Evolutionary conservation across 257 asterid genomes (phyloP).

Genomic region (Ajuga chamaepitys): DNA sequence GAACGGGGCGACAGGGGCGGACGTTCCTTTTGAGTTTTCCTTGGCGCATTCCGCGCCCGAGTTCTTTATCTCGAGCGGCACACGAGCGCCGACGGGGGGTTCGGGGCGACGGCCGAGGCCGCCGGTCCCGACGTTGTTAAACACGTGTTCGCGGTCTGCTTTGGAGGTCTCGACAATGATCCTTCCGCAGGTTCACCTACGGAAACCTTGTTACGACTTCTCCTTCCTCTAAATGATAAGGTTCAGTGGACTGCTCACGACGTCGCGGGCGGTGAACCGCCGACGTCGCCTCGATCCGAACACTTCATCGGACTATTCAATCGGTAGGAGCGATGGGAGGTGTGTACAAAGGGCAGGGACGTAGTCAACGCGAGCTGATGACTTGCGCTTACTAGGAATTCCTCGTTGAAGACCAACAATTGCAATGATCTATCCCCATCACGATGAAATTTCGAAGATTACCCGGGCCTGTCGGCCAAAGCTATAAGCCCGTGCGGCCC

Average conservation of each 20-base stretch:
- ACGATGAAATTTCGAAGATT: conserved; percentile 55
- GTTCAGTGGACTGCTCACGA: conserved; percentile 32
- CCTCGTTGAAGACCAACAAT: conserved; percentile 29
- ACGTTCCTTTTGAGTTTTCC: too few relatives aligned
- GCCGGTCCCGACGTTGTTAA: too few relatives aligned
- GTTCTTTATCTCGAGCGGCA: too few relatives aligned
- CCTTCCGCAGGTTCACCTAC: conserved; percentile 55
- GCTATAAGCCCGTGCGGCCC: too few relatives aligned
- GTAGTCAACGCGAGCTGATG: conserved; percentile 10
- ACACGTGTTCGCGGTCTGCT: too few relatives aligned
- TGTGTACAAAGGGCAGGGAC: conserved; percentile 13
- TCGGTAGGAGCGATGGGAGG: conserved; percentile 18
- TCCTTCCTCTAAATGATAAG: conserved; percentile 43
- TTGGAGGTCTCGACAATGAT: not conserved
- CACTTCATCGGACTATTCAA: conserved; percentile 28
- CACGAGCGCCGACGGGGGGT: too few relatives aligned
- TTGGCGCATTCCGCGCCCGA: too few relatives aligned
- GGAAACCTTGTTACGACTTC: conserved; percentile 57
- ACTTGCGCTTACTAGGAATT: conserved; percentile 26
- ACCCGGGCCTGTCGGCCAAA: conserved; percentile 57
- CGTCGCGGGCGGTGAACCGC: conserved; percentile 32
- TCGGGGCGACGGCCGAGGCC: too few relatives aligned
- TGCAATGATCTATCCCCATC: conserved; percentile 40
- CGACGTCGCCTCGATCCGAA: conserved; percentile 29
- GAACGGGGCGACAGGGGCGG: too few relatives aligned